These are phyloP conservation scores for Paraphoma sp. DNA, from an alignment of 2,329 filamentous ascomycete species.

Conservation along the genomic window DNA sequence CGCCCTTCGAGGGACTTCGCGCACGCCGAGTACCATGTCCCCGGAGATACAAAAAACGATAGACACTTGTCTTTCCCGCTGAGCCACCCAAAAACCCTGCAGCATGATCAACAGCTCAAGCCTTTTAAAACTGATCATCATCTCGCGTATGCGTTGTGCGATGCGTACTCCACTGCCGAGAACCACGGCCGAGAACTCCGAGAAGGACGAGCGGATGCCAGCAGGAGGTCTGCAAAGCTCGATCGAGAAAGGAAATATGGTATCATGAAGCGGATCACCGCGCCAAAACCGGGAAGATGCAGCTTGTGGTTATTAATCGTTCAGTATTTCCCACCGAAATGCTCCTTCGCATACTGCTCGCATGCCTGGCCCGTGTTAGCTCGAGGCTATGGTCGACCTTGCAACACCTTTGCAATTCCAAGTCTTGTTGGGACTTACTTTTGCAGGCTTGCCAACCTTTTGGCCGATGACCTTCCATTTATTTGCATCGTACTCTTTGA, in stretches of 20 bases:
- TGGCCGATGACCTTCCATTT: slow-evolving; percentile 98
- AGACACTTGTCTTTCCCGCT: slow-evolving; percentile 7
- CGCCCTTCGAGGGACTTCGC: slow-evolving; percentile 18
- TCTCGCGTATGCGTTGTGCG: slow-evolving; percentile 18
- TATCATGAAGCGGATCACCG: slow-evolving; percentile 44
- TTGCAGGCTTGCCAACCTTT: slow-evolving; percentile 97
- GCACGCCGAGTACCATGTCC: slow-evolving; percentile 18
- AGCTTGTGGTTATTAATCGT: slow-evolving; percentile 50
- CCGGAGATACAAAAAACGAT: slow-evolving; percentile 13
- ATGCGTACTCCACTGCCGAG: slow-evolving; percentile 29
- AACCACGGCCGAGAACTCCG: slow-evolving; percentile 31
- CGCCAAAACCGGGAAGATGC: slow-evolving; percentile 44
- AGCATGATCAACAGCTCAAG: slow-evolving; percentile 14
- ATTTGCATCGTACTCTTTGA: slow-evolving; percentile 98
- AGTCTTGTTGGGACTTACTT: slow-evolving; percentile 62
- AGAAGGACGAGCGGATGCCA: slow-evolving; percentile 36
- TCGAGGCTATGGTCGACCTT: slow-evolving; percentile 8
- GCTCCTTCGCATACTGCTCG: slow-evolving; percentile 95
- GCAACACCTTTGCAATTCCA: slow-evolving; percentile 8
- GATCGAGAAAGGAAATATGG: slow-evolving; percentile 42
- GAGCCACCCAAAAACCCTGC: slow-evolving; percentile 16
- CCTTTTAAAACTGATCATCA: slow-evolving; percentile 26
- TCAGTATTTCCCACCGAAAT: slow-evolving; percentile 70
- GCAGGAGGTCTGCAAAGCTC: slow-evolving; percentile 39
- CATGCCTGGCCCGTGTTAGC: slow-evolving; percentile 65